Evolutionary conservation across 805 yeast species (phyloP), one percentile per base, ranked within the genome.

Genomic region (Lipomyces spencermartinsiae): DNA sequence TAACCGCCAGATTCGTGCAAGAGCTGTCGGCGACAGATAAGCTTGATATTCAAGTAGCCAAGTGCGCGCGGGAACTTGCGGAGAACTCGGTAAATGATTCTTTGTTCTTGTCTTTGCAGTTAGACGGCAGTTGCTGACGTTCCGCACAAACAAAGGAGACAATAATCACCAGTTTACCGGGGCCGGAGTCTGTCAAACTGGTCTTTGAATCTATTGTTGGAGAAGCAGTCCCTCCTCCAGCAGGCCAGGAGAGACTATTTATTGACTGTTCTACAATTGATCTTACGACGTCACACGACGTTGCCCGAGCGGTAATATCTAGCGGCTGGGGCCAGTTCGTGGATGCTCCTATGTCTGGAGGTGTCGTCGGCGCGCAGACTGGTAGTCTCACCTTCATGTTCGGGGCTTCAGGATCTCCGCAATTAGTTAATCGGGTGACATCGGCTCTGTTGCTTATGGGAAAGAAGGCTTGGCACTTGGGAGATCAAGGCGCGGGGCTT

Each of bases 191-290:
- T 25, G 56, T 53, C 34, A 53, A 53, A 9, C 34, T 25, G 19
- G 56, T 53, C 56, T 53, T 53, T 25, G 56, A 25, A 4, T 22
- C 56, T 53, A 53, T 53, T 53, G 14, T 22, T 53, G 33, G 14
- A 10, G 56, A 4, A 22, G 33, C 4, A 19, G 16, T 53, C 56
- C 56, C n/a, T 2, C 56, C 14, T 53, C 56, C 14, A 53, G 22
- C 34, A 0, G 34, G 33, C 33, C 14, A 6, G 56, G 56, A 53
- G n/a, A 53, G 56, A 53, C n/a, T 53, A 53, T 53, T 53, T 25
- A 53, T 53, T 53, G 56, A 53, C 56, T 53, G 56, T 53, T 53
- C 56, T 53, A 53, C 56, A 25, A 53, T 53, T 22, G 56, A 53
- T 53, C 56, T 53, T 25, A 2, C 34, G 34, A 53, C 56, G 34